Evolutionary conservation across 139 green algal genomes (phyloP).

Genomic region (Gonium pectorale): DNA sequence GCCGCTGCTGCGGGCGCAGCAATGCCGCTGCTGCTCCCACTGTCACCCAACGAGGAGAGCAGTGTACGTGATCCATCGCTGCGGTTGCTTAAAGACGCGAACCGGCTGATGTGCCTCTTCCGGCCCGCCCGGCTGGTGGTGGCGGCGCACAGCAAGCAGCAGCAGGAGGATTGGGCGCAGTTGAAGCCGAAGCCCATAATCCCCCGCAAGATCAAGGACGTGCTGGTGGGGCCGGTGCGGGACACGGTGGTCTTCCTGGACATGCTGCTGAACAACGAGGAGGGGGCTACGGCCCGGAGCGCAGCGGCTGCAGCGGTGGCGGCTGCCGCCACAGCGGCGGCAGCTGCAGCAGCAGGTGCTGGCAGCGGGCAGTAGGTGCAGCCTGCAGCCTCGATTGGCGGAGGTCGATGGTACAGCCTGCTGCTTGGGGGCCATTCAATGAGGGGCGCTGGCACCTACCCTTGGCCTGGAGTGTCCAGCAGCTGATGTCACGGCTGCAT

Average conservation of each 20-base stretch:
- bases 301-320: background rate
- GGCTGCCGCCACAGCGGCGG: background rate
- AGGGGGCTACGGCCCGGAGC: too few relatives aligned
- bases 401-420: too few relatives aligned
- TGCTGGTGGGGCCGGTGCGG: background rate
- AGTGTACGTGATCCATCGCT: background rate
- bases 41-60: background rate
- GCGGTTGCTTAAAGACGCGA: background rate
- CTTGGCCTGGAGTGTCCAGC: too few relatives aligned
- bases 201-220: background rate
- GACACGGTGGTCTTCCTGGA: conserved; percentile 26
- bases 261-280: background rate
- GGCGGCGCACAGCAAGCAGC: background rate
- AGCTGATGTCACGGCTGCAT: too few relatives aligned
- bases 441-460: too few relatives aligned
- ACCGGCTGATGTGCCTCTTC: background rate
- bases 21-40: background rate
- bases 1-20: background rate
- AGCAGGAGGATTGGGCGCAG: background rate
- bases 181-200: too few relatives aligned
- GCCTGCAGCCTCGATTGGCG: too few relatives aligned
- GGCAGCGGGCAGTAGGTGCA: too few relatives aligned
- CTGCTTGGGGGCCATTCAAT: too few relatives aligned
- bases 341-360: too few relatives aligned
- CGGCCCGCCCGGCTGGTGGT: conserved; percentile 15